Evolutionary conservation across 441 rosid genomes (phyloP).

Genomic region (Manihot esculenta): DNA sequence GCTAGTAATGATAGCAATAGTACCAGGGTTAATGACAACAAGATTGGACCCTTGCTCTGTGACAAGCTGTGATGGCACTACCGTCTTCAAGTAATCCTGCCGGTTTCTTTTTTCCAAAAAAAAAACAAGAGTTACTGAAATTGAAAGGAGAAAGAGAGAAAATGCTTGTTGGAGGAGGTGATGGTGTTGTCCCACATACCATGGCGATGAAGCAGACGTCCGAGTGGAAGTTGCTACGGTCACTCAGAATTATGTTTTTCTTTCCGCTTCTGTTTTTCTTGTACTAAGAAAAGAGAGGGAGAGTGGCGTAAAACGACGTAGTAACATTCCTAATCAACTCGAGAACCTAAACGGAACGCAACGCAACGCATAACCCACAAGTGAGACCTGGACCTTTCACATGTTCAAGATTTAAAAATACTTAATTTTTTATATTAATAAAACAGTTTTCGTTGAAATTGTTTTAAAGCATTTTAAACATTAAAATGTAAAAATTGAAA

Average conservation of each 20-base stretch:
- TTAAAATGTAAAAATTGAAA: too few relatives aligned
- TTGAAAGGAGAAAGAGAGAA: not conserved
- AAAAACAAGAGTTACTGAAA: not conserved
- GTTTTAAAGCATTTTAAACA: too few relatives aligned
- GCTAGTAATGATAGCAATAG: not conserved
- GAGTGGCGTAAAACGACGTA: too few relatives aligned
- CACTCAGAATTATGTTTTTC: not conserved
- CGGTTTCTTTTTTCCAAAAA: not conserved
- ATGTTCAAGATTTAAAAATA: too few relatives aligned
- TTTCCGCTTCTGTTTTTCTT: too few relatives aligned
- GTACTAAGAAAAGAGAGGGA: too few relatives aligned
- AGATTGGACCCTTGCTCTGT: conserved; percentile 81
- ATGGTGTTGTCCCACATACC: not conserved
- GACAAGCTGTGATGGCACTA: conserved; percentile 81
- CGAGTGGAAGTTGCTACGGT: not conserved
- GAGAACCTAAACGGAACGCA: too few relatives aligned
- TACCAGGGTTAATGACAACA: conserved; percentile 82
- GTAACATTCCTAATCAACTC: too few relatives aligned
- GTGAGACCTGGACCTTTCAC: too few relatives aligned
- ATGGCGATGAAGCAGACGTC: not conserved
- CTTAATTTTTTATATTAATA: too few relatives aligned
- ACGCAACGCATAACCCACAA: too few relatives aligned
- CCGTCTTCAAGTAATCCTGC: conserved; percentile 92
- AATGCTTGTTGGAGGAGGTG: not conserved
- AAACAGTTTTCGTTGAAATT: too few relatives aligned